These are phyloP conservation scores for Penicillium simplicissimum DNA, from an alignment of 495 filamentous ascomycete genomes.

Conservation along the genomic window DNA sequence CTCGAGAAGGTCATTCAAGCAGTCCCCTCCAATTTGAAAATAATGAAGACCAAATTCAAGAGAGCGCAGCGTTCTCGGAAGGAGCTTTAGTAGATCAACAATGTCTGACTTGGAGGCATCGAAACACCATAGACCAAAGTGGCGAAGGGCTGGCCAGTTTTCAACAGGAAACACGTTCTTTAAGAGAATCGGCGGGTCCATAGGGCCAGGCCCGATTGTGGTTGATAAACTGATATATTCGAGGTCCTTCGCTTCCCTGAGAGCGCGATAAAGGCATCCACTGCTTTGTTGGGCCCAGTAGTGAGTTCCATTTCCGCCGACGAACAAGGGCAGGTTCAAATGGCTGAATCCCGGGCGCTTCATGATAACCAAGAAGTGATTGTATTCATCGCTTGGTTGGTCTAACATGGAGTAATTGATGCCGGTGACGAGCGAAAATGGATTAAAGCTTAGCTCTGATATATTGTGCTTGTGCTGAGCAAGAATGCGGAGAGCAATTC, in stretches of 20 bases:
- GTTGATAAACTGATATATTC: neutral
- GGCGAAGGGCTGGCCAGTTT: neutral
- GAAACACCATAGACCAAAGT: neutral
- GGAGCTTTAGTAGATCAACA: neutral
- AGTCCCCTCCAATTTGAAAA: neutral
- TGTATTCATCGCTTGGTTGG: neutral
- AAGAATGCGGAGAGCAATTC: conserved; percentile 17
- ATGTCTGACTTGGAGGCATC: neutral
- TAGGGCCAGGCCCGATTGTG: neutral
- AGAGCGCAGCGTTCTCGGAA: neutral
- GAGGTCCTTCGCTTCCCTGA: neutral
- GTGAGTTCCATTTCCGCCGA: neutral
- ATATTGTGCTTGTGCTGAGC: neutral
- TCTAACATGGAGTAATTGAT: neutral
- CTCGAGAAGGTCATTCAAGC: neutral
- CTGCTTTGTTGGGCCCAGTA: neutral
- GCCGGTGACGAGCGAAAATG: neutral
- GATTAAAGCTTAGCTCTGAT: neutral
- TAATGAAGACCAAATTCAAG: neutral
- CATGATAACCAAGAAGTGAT: neutral
- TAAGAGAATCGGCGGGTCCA: neutral
- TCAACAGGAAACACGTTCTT: neutral
- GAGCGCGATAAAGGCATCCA: neutral
- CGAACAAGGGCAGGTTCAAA: neutral
- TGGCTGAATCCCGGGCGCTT: neutral